A percentile compares a stretch with the other conserved stretches of the same genome.
Conservation (phyloP, 139 green algal species). For the Volvox africanus region DNA sequence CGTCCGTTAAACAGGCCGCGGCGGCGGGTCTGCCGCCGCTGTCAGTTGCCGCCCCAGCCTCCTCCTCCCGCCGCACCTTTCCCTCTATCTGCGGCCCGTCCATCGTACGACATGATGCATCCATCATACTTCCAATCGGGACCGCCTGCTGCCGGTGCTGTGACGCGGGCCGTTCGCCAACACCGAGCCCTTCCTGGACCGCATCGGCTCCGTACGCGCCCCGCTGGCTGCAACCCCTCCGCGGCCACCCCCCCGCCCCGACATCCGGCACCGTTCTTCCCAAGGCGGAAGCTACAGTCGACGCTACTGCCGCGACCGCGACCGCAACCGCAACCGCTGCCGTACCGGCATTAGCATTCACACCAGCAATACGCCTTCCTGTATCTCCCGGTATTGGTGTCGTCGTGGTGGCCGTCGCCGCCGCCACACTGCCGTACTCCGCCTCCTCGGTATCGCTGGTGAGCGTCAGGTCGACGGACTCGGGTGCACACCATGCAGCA, state of each 20-base stretch:
- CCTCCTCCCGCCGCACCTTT: no score
- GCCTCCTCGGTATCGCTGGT: background rate
- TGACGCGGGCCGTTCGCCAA: no score
- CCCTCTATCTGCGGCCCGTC: background rate
- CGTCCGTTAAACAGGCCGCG: background rate
- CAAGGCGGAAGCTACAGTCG: background rate
- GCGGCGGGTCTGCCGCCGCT: background rate
- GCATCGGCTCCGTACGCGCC: no score
- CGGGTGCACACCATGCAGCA: background rate
- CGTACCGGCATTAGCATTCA: background rate
- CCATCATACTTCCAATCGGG: no score
- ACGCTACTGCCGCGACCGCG: background rate
- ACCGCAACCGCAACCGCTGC: background rate
- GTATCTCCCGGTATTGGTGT: background rate
- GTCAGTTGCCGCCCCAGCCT: background rate
- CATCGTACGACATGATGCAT: no score
- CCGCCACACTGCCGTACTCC: background rate
- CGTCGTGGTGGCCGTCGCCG: no score
- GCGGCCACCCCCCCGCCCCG: no score
- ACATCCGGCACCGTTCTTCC: no score
- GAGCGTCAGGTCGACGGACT: conserved; percentile 13
- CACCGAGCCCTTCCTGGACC: no score
- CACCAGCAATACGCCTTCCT: background rate
- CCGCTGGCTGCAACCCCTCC: no score
- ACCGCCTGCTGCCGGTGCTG: no score